phyloP scores from a whole-genome alignment of 2,329 filamentous ascomycete species.

The Beauveria pseudobassiana region DNA sequence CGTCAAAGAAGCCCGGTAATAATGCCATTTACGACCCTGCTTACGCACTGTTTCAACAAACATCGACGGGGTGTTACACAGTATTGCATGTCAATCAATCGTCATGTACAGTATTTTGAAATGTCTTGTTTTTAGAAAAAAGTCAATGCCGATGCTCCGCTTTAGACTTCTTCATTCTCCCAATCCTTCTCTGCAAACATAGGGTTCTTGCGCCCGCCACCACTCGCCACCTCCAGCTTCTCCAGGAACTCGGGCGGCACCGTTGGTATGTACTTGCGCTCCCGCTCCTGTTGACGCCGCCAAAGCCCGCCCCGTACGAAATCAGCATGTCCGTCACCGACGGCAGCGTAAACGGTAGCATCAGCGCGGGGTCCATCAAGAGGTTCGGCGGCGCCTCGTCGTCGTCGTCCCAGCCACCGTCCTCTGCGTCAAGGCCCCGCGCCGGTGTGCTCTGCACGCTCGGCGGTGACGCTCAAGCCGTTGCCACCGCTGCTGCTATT shows the following conservation, averaged over 20 bases:
- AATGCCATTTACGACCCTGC: too few species aligned
- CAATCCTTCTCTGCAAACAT: slow-evolving; percentile 59
- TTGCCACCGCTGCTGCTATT: slow-evolving; percentile 35
- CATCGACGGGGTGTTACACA: too few species aligned
- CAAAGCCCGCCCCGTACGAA: slow-evolving; percentile 89
- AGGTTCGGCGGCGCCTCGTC: slow-evolving; percentile 67
- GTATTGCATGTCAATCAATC: neutral
- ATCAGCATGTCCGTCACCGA: slow-evolving; percentile 97
- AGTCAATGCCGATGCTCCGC: neutral
- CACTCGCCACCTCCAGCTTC: slow-evolving; percentile 61
- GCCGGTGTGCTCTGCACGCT: slow-evolving; percentile 35
- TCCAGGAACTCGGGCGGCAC: slow-evolving; percentile 89
- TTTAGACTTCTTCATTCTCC: slow-evolving; percentile 55
- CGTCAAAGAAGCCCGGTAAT: too few species aligned
- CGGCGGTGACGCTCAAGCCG: slow-evolving; percentile 33
- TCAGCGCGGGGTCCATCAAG: slow-evolving; percentile 80
- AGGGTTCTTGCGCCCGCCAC: slow-evolving; percentile 39
- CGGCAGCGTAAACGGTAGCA: slow-evolving; percentile 90
- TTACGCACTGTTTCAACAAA: too few species aligned
- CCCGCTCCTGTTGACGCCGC: slow-evolving; percentile 86
- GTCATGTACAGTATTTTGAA: neutral
- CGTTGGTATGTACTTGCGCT: slow-evolving; percentile 91
- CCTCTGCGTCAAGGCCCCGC: slow-evolving; percentile 23
- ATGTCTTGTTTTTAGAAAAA: neutral
- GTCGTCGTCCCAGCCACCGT: slow-evolving; percentile 44